A percentile compares a stretch with the other conserved stretches of the same genome.
Evolutionary conservation across 305 asterid genomes (phyloP).

Genomic region (Rubia peregrina): DNA sequence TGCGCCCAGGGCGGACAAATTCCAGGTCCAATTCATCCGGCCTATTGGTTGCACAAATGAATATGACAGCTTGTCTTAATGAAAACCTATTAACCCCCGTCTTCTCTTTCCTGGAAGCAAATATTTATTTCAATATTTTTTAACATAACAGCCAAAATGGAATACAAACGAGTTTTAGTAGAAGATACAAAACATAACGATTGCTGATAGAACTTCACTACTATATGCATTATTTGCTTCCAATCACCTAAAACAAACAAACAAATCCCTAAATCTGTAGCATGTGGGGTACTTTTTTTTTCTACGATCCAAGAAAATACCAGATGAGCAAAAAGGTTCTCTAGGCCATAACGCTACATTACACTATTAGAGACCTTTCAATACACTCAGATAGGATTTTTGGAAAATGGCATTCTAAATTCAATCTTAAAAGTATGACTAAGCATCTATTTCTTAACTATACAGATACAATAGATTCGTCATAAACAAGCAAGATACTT

Average conservation of each 20-base stretch:
- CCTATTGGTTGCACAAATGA: conserved; percentile 97
- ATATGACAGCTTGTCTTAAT: conserved; percentile 82
- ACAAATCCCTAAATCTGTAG: not conserved
- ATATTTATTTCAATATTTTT: not conserved
- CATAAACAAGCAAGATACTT: conserved; percentile 28
- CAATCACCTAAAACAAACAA: not conserved
- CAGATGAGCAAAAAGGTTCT: not conserved
- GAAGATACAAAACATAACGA: not conserved
- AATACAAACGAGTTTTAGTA: not conserved
- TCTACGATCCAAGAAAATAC: not conserved
- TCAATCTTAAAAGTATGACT: not conserved
- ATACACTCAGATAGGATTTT: not conserved
- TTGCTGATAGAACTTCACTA: not conserved
- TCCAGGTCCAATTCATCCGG: conserved; percentile 91
- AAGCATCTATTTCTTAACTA: not conserved
- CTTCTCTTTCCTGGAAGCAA: conserved; percentile 62
- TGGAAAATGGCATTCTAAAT: conserved; percentile 10
- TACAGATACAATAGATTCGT: conserved; percentile 6
- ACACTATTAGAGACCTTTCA: not conserved
- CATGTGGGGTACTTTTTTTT: not conserved
- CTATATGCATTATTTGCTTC: not conserved
- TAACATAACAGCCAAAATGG: not conserved
- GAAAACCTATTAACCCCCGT: conserved; percentile 94
- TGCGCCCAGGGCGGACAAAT: conserved; percentile 84
- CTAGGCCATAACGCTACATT: not conserved